Base-by-base conservation (phyloP, 345 rosid genomes). In the Geranium brycei region DNA sequence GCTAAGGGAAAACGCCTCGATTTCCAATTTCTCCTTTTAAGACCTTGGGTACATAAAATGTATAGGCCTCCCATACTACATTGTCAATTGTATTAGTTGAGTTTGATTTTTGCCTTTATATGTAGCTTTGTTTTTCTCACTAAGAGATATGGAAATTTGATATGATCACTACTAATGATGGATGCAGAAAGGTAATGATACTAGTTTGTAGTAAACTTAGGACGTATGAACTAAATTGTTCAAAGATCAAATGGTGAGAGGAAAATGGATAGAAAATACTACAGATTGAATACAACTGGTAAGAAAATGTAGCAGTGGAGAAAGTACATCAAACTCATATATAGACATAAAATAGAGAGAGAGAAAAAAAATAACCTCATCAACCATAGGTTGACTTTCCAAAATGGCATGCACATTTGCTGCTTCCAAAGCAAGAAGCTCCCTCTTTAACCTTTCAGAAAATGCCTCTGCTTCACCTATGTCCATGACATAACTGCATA, bases 341-440 rank as follows among this genome's bases (percentile, higher is more conserved):
- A 4, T 23, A 23, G 28, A 23, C 28, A 23, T 23, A 23, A 23
- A 23, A 23, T 23, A 23, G 2, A 23, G 28, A 23, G 28, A 23
- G 5, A 72, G 28, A n/a, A 68, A 55, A 73, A 32, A 51, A 76
- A 57, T 28, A 69, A 93, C 97, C 87, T 88, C 92, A 18, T 90
- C 97, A 72, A 93, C 80, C 75, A 93, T 67, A 23, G 97, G 97
- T 80, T 86, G 96, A 77, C 85, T 93, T 82, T 93, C 99, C 84
- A 93, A 75, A 75, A 88, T 88, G 73, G 97, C 99, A 82, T 93
- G 99, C 70, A 93, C 97, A 66, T 93, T 93, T 68, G 99, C 99
- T 15, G 99, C 99, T 83, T 93, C 99, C 67, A 93, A 79, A 23
- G 99, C 99, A 67, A 78, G 97, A 79, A 92, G 93, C 80, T 93